These are phyloP conservation scores for Dendrobium nobile DNA, from an alignment of 106 monocot genomes.

Conservation along the genomic window DNA sequence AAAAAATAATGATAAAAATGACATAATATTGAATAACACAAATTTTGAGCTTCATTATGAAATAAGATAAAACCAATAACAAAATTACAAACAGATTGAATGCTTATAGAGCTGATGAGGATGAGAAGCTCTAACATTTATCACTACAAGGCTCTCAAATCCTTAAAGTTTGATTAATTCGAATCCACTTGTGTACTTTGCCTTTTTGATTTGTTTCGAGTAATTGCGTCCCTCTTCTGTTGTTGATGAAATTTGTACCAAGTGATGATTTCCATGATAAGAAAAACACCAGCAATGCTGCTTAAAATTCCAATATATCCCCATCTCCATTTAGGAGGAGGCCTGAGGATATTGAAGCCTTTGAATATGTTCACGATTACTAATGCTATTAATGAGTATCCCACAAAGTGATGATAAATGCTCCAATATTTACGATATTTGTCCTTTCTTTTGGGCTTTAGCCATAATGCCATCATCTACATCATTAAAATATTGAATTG, in stretches of 20 bases:
- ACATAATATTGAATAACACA: too few relatives aligned
- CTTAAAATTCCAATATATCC: slow-evolving; percentile 10
- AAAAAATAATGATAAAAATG: too few relatives aligned
- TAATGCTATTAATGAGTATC: slow-evolving; percentile 15
- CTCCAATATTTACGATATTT: slow-evolving; percentile 18
- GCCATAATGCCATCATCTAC: slow-evolving; percentile 27
- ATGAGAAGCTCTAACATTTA: neutral
- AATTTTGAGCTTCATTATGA: too few relatives aligned
- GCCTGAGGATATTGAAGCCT: slow-evolving; percentile 20
- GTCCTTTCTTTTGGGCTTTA: slow-evolving; percentile 10
- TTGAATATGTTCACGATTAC: slow-evolving; percentile 25
- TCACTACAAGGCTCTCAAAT: neutral
- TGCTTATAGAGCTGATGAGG: neutral
- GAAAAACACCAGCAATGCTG: neutral
- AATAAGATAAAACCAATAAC: too few relatives aligned
- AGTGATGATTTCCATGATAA: slow-evolving; percentile 15
- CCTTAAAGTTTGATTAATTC: neutral
- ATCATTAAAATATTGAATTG: neutral
- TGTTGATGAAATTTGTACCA: neutral
- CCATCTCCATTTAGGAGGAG: slow-evolving; percentile 16
- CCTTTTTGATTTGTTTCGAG: neutral
- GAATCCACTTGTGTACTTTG: neutral
- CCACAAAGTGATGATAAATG: slow-evolving; percentile 22
- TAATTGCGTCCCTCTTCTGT: neutral
- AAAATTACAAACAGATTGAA: too few relatives aligned